These are phyloP conservation scores for Thalassia testudinum DNA, from an alignment of 116 monocot species.

Conservation along the genomic window DNA sequence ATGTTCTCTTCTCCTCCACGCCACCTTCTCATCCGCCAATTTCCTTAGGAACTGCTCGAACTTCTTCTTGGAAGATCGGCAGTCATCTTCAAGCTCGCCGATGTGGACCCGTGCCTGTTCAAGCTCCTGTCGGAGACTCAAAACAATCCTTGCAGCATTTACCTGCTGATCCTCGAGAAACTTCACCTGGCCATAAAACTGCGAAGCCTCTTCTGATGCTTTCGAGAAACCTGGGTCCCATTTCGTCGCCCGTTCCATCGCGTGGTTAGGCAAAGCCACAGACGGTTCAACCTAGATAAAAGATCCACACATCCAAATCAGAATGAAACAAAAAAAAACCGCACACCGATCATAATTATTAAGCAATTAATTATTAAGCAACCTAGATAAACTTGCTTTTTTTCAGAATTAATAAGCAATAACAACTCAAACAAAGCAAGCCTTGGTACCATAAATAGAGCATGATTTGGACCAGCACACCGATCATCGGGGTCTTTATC, in stretches of 20 bases:
- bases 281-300: slow-evolving; percentile 28
- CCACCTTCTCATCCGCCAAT: slow-evolving; percentile 42
- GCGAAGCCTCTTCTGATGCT: slow-evolving; percentile 16
- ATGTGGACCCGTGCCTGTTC: slow-evolving; percentile 30
- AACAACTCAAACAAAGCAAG: too few species aligned
- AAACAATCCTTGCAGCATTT: slow-evolving; percentile 12
- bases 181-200: slow-evolving; percentile 30
- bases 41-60: slow-evolving; percentile 50
- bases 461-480: slow-evolving; percentile 11
- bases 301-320: too few species aligned
- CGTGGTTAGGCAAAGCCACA: slow-evolving; percentile 16
- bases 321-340: too few species aligned
- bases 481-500: slow-evolving; percentile 10
- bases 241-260: slow-evolving; percentile 58
- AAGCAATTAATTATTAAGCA: too few species aligned
- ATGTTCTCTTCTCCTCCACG: slow-evolving; percentile 47
- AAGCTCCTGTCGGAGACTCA: slow-evolving; percentile 38
- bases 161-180: slow-evolving; percentile 28
- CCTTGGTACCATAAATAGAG: slow-evolving; percentile 12
- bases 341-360: too few species aligned
- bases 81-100: slow-evolving; percentile 45
- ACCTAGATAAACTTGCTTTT: too few species aligned
- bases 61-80: slow-evolving; percentile 35
- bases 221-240: slow-evolving; percentile 48
- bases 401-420: too few species aligned